Evolutionary conservation across 75 land plant genomes (phyloP).

Genomic region (Pinus tabuliformis): DNA sequence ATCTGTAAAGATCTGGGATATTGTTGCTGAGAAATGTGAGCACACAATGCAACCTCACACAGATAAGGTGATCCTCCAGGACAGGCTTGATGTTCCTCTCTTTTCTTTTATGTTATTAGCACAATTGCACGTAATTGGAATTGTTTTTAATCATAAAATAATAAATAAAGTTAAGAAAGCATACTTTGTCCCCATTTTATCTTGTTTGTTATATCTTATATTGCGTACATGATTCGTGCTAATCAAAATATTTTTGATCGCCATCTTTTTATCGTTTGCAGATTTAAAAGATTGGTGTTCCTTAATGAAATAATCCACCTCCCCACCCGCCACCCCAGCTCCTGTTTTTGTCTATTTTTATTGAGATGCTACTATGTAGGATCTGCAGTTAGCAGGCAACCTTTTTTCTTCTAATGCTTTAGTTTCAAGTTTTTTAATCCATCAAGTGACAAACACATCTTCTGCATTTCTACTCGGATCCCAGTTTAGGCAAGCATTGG

Average conservation of each 20-base stretch:
- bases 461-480: neutral
- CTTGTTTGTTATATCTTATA: neutral
- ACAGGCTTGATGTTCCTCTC: neutral
- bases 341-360: neutral
- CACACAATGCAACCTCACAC: conserved; percentile 70
- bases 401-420: neutral
- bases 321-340: neutral
- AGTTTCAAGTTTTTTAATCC: neutral
- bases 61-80: conserved; percentile 50
- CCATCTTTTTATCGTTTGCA: neutral
- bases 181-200: neutral
- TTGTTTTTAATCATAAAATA: neutral
- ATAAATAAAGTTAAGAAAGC: neutral
- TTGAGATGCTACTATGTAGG: neutral
- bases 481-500: neutral
- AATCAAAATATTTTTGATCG: neutral
- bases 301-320: neutral
- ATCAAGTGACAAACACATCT: neutral
- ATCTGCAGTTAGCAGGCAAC: neutral
- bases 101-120: neutral
- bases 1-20: conserved; percentile 88
- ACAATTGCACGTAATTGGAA: neutral
- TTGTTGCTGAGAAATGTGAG: conserved; percentile 66
- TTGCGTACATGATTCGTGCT: neutral
- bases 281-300: neutral